Base-by-base conservation (phyloP, 768 basidiomycete genomes). In the Mycena alexandri region DNA sequence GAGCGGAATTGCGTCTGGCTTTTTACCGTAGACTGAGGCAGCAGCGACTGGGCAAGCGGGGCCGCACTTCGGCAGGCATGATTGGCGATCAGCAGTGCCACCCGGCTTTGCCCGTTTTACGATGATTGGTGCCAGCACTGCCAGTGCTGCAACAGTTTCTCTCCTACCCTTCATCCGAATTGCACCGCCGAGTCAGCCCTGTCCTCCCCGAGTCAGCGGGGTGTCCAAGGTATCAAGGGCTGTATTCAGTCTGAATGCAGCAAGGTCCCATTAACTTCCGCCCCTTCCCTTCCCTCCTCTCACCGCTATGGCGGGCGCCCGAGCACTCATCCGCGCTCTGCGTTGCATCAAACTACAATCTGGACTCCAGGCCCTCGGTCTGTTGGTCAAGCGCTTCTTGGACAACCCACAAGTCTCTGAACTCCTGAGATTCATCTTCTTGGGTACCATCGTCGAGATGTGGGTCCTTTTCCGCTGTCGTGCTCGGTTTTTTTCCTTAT, bases 391-490 rank as follows among this genome's bases (percentile, higher is more conserved):
- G 13, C 70, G 46, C 33, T 19, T 64, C 5, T 34, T 71, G 29
- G 54, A 63, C n/a, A 71, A 71, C 62, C 50, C 63, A 0, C 70
- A 71, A 44, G 66, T 71, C 36, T 58, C 70, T 1, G 70, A 71
- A 22, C 63, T 71, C 0, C 17, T 71, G 14, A 47, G 70, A 24
- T 71, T 71, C 58, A 71, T 71, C 44, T 71, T 71, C 29, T 24
- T 71, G 48, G 70, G 70, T 5, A 71, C 70, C 43, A 57, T 71
- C 55, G 70, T 71, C 33, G 70, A 71, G n/a, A 71, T 66, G 70
- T 71, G 17, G 3, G 60, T 48, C 11, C 2, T n/a, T 25, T 14
- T 8, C 42, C n/a, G n/a, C 17, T 21, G 7, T 46, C 6, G 47
- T 2, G 13, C 17, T n/a, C 46, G 22, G 55, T 48, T 29, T 29